Evolutionary conservation across 306 rosid genomes (phyloP).

Genomic region (Sechiopsis laciniata): DNA sequence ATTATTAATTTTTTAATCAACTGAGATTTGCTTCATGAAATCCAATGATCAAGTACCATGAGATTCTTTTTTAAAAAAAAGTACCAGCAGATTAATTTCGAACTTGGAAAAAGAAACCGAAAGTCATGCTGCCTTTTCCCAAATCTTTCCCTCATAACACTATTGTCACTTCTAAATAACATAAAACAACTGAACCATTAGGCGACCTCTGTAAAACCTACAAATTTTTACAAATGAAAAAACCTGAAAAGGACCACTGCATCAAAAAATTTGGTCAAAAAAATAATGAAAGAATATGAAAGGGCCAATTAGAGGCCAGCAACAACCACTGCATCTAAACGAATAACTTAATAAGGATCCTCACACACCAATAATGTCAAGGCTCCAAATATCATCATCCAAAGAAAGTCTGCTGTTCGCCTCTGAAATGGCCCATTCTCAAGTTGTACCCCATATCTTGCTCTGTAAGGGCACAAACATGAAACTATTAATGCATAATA

Average conservation of each 20-base stretch:
- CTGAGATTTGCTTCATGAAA: background rate
- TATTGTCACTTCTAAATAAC: background rate
- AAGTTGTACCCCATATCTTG: slow-evolving; percentile 93
- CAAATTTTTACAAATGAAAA: background rate
- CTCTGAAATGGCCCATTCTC: slow-evolving; percentile 87
- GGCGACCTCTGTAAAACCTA: background rate
- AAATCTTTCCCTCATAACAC: background rate
- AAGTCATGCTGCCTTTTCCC: background rate
- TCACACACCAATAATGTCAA: slow-evolving; percentile 49
- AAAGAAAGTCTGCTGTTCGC: slow-evolving; percentile 84
- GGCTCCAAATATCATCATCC: slow-evolving; percentile 95
- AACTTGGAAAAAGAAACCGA: background rate
- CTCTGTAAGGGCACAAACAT: slow-evolving; percentile 41
- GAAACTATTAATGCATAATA: slow-evolving; percentile 12
- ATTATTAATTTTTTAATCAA: background rate
- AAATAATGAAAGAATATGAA: background rate
- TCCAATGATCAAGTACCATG: background rate
- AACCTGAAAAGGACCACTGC: background rate
- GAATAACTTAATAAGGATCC: background rate
- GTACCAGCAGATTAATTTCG: background rate
- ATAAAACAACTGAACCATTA: background rate
- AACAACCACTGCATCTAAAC: background rate
- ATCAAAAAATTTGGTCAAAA: background rate
- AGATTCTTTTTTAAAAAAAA: background rate
- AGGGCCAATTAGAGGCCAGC: background rate